These are phyloP conservation scores for Pythium apleroticum DNA, from an alignment of 352 stramenopile species.

Conservation along the genomic window DNA sequence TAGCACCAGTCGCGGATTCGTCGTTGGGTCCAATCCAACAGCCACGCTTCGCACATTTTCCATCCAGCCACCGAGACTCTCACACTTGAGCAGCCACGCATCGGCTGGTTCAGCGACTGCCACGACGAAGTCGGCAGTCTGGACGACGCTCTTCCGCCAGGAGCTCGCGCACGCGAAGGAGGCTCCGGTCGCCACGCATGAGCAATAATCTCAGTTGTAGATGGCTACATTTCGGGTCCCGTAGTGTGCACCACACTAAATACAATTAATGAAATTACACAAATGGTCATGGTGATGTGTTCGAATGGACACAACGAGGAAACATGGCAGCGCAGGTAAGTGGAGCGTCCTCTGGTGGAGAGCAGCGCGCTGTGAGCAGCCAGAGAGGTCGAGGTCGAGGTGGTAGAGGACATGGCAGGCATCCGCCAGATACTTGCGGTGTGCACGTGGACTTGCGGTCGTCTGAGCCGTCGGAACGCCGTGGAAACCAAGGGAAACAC, in stretches of 20 bases:
- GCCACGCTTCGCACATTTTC: constrained; percentile 16
- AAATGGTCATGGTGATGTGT: background rate
- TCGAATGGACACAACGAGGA: background rate
- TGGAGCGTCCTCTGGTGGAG: background rate
- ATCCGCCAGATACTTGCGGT: background rate
- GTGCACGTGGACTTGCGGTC: background rate
- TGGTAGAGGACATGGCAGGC: background rate
- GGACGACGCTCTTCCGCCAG: constrained; percentile 24
- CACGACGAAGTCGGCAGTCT: constrained; percentile 9
- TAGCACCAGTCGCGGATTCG: background rate
- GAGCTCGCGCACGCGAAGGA: constrained; percentile 12
- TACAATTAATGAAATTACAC: constrained; percentile 5
- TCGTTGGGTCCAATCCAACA: background rate
- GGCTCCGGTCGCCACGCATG: background rate
- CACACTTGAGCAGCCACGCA: background rate
- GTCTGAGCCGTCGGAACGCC: background rate
- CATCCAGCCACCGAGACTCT: constrained; percentile 5
- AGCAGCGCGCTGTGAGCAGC: background rate
- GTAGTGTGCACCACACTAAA: constrained; percentile 7
- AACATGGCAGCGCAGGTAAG: background rate
- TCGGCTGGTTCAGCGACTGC: constrained; percentile 7
- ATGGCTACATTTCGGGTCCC: constrained; percentile 10
- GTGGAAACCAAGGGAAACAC: background rate
- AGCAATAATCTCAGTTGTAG: background rate
- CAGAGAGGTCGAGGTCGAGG: background rate